Evolutionary conservation across 2,329 filamentous ascomycete species (phyloP).

Genomic region (Pseudopyricularia cyperi): DNA sequence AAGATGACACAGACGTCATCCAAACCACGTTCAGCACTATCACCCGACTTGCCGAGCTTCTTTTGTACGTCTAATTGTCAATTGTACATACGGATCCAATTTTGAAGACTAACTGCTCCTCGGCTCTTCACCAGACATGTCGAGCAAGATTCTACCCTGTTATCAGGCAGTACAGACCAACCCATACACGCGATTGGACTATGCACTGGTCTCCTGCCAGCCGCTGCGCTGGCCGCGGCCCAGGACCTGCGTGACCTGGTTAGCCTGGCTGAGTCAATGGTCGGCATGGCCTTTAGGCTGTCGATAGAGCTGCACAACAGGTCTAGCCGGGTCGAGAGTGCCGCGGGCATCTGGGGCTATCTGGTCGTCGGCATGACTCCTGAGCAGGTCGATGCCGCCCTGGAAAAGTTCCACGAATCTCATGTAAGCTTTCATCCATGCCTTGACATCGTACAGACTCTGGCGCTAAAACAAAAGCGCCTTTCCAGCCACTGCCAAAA

Average conservation of each 20-base stretch:
- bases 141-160: background rate
- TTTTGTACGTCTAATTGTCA: background rate
- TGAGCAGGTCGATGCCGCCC: background rate
- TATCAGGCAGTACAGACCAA: background rate
- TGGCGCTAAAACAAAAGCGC: background rate
- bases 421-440: background rate
- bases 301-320: background rate
- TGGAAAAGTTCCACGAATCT: background rate
- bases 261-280: background rate
- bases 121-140: background rate
- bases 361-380: background rate
- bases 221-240: background rate
- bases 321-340: background rate
- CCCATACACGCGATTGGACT: background rate
- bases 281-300: background rate
- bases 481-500: no score
- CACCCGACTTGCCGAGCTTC: background rate
- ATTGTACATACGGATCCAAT: no score
- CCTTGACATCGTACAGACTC: background rate
- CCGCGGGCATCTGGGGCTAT: background rate
- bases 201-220: background rate
- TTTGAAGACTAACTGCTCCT: background rate
- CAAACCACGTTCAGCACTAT: background rate
- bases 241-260: background rate
- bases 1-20: background rate